Base-by-base conservation (phyloP, 2,329 filamentous ascomycete species). In the Alternaria alternata region DNA sequence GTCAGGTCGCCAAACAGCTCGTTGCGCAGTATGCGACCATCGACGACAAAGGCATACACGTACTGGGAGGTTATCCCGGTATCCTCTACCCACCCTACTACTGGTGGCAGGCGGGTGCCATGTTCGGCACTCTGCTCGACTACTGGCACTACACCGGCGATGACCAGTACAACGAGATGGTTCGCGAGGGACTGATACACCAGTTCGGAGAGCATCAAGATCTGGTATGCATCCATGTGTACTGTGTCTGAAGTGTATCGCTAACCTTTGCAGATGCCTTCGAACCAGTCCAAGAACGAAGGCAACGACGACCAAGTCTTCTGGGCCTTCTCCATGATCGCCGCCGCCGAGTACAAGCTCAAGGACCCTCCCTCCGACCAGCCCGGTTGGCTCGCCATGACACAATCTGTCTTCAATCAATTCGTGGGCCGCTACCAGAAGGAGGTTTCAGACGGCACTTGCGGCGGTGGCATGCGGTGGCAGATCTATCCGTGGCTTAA, bases 61-160 rank as follows among this genome's bases (percentile, higher is more conserved):
- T 70, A 16, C 60, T 69, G 18, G 79, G 81, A 20, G 82, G 84
- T 1, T 84, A 84, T 39, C 82, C 68, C 9, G 68, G 70, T 51
- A 59, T 75, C 18, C 20, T 73, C 62, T 87, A 52, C 80, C 83
- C 24, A 68, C 85, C 85, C 18, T 85, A 85, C 66, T 86, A 84
- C 74, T 87, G 84, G 84, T 93, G 88, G 91, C 90, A 91, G 79
- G 89, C 84, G 11, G 91, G 91, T 53, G 90, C 90, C 57, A 88
- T 94, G 82, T 87, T 86, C 70, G 86, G 85, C 59, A 83, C 89
- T 3, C 81, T 95, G 63, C 83, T 96, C 54, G 91, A 95, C 71
- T 95, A 95, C 76, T 96, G 91, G 91, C 91, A 89, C 74, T 92
- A 92, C 75, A 94, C 91, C 0, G 89, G 88, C 20, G 91, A 94